Base-by-base conservation (phyloP, 805 yeast genomes). In the Lipomyces yamanashiensis region DNA sequence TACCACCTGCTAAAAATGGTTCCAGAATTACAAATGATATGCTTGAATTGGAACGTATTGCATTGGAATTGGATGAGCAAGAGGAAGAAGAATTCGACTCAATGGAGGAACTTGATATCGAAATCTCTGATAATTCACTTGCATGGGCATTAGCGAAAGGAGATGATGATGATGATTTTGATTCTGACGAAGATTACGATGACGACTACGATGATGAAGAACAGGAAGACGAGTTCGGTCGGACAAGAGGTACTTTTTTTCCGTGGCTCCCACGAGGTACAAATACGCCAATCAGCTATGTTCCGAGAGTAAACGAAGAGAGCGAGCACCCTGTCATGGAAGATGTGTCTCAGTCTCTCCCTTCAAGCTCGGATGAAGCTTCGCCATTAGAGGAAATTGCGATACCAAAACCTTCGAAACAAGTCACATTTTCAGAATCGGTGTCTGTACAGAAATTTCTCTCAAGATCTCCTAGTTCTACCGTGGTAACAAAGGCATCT, bases 361-460 rank as follows among this genome's bases (percentile, higher is more conserved):
- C 21, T 19, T 21, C 49, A 44, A 60, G 34, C 51, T 21, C 19
- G 23, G 43, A 50, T 10, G 43, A 17, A 28, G 28, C 28, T 28
- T 28, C 28, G 28, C 5, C 28, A 28, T 28, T 5, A 4, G 43
- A 50, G 19, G 54, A 13, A 34, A 36, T 15, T 10, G 33, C 48
- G 21, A 39, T 45, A 17, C 15, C 57, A 47, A 57, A 51, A n/a
- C 21, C 59, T 41, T n/a, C 59, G 37, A 67, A 67, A 40, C 62
- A 67, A 28, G 90, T 87, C 9, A 74, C 80, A 17, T 87, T 87
- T 75, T 79, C 86, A 0, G 78, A 79, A 0, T 76, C 76, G 1
- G 77, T 85, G 39, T 83, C 85, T 51, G 81, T 88, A 10, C 86
- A 85, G 65, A 85, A 85, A 61, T 79, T 87, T 54, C 88, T 51